phyloP scores from a whole-genome alignment of 1,139 yeast species.

The Hyphopichia buzzinii region DNA sequence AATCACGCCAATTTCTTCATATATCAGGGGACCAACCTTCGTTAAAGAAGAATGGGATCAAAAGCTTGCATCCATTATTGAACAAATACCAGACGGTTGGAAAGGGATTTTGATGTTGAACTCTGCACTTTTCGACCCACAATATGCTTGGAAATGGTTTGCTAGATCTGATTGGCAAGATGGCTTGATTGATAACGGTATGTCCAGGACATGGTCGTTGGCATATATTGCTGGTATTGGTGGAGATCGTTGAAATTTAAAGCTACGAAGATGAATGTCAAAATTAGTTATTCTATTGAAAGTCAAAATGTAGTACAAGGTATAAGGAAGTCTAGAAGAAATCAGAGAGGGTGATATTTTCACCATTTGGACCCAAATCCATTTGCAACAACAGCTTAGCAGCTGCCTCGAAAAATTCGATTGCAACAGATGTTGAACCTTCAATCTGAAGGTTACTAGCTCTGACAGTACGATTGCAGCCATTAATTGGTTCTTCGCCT shows the following conservation, averaged over 20 bases:
- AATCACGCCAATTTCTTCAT: slow-evolving; percentile 43
- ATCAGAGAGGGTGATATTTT: not conserved
- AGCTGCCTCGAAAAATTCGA: not conserved
- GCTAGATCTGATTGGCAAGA: slow-evolving; percentile 38
- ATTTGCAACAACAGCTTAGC: slow-evolving; percentile 3
- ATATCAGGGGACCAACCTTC: slow-evolving; percentile 32
- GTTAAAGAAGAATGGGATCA: slow-evolving; percentile 46
- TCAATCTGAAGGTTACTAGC: slow-evolving; percentile 9
- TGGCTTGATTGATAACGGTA: slow-evolving; percentile 39
- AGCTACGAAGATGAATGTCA: not conserved
- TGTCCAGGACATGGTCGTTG: slow-evolving; percentile 47
- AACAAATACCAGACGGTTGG: slow-evolving; percentile 45
- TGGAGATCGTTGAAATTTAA: slow-evolving; percentile 12
- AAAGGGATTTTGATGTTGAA: slow-evolving; percentile 43
- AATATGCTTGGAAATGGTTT: slow-evolving; percentile 38
- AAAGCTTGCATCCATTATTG: slow-evolving; percentile 29
- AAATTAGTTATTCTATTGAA: not conserved
- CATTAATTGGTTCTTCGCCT: slow-evolving; percentile 12
- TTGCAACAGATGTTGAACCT: slow-evolving; percentile 1
- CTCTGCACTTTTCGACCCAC: slow-evolving; percentile 37
- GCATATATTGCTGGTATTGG: slow-evolving; percentile 43
- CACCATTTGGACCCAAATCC: slow-evolving; percentile 6
- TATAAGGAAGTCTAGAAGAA: not conserved
- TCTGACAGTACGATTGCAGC: slow-evolving; percentile 14
- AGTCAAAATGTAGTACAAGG: no score